phyloP scores from a whole-genome alignment of 768 basidiomycete species.

The Suillus americanus region DNA sequence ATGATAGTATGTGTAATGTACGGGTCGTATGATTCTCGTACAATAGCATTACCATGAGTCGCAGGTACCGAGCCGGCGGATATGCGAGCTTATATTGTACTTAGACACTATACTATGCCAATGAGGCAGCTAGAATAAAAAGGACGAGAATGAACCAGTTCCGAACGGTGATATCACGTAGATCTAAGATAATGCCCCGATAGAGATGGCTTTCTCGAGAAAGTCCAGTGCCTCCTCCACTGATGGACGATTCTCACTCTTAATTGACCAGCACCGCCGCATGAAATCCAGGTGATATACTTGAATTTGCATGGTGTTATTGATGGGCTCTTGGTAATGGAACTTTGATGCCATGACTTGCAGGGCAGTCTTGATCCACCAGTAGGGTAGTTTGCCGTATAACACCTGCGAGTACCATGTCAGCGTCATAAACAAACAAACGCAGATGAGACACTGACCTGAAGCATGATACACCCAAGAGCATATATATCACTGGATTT shows the following conservation, averaged over 20 bases:
- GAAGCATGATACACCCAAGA: conserved; percentile 37
- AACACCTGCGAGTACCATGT: conserved; percentile 11
- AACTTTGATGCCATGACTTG: conserved; percentile 24
- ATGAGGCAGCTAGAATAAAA: not conserved
- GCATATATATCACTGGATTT: conserved; percentile 43
- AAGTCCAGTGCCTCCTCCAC: conserved; percentile 4
- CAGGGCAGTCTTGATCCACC: conserved; percentile 22
- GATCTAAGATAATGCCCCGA: not conserved
- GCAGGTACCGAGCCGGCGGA: not conserved
- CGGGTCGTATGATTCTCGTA: not conserved
- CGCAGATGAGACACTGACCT: conserved; percentile 27
- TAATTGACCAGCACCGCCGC: conserved; percentile 36
- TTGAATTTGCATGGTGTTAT: conserved; percentile 26
- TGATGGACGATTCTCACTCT: conserved; percentile 10
- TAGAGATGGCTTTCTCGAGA: not conserved
- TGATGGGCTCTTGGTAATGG: conserved; percentile 13
- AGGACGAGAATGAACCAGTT: not conserved
- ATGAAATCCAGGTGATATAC: conserved; percentile 44
- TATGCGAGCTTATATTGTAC: not conserved
- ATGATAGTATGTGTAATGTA: not conserved
- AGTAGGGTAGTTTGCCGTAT: conserved; percentile 24
- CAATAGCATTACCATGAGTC: not conserved
- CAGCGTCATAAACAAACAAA: not conserved
- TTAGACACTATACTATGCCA: not conserved
- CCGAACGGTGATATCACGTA: not conserved